These are phyloP conservation scores for Dendrobium catenatum DNA, from an alignment of 106 monocot species.

Conservation along the genomic window DNA sequence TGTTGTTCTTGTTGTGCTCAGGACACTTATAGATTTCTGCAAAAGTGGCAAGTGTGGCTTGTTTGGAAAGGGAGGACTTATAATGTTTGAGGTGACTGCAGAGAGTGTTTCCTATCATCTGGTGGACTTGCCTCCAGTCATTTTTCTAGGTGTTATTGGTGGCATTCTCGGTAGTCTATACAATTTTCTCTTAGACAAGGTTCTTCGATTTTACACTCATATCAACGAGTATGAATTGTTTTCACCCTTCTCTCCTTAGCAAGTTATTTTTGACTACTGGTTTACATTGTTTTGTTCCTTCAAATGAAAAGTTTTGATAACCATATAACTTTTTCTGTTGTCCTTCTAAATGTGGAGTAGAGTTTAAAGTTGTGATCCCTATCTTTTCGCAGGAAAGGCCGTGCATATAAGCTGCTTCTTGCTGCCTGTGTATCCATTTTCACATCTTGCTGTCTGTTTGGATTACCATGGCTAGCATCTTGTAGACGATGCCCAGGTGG, in stretches of 20 bases:
- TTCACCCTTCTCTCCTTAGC: constrained; percentile 7
- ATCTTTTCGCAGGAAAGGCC: constrained; percentile 34
- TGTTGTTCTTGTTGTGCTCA: constrained; percentile 64
- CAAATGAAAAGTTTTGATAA: neutral
- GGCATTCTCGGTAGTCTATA: constrained; percentile 77
- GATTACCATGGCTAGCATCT: constrained; percentile 45
- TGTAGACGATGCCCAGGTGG: constrained; percentile 42
- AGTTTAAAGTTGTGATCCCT: neutral
- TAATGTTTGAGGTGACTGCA: constrained; percentile 80
- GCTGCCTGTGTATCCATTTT: constrained; percentile 33
- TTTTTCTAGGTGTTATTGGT: constrained; percentile 63
- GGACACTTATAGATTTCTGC: constrained; percentile 64
- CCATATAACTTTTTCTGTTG: neutral
- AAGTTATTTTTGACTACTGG: neutral
- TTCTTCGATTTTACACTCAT: constrained; percentile 55
- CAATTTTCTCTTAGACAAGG: constrained; percentile 55
- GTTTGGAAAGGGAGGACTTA: constrained; percentile 81
- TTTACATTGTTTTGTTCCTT: too few relatives aligned
- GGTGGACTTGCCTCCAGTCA: constrained; percentile 53
- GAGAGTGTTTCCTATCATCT: constrained; percentile 45
- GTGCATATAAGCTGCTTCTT: constrained; percentile 33
- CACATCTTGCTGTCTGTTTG: constrained; percentile 46
- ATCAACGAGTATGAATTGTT: constrained; percentile 49
- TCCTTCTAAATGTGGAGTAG: neutral
- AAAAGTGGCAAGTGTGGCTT: constrained; percentile 71